These are phyloP conservation scores for Streptanthus diversifolius DNA, from an alignment of 345 rosid genomes.

Conservation along the genomic window DNA sequence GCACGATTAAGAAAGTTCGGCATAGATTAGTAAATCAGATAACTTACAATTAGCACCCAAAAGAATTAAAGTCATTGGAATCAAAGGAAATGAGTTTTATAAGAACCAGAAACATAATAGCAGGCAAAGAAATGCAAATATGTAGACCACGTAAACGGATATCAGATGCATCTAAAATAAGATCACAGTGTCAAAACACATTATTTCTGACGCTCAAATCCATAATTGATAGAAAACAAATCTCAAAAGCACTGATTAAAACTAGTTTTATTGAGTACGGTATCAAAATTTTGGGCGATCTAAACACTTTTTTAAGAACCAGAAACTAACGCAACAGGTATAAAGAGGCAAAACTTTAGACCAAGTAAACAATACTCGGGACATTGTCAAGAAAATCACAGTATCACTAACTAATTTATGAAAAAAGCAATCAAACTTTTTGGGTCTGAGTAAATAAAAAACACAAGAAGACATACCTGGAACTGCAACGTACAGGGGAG, in stretches of 20 bases:
- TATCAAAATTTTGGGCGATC: background rate
- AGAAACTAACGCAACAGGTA: background rate
- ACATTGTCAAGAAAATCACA: background rate
- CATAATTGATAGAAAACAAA: background rate
- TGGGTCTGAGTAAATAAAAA: background rate
- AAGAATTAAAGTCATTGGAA: background rate
- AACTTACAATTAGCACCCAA: background rate
- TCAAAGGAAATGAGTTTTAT: background rate
- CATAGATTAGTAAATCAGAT: background rate
- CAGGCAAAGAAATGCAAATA: background rate
- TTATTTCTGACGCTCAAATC: background rate
- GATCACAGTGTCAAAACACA: background rate
- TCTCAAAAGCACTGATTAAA: background rate
- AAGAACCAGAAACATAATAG: background rate
- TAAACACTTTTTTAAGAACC: background rate
- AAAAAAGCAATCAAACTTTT: background rate
- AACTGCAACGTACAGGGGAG: conserved; percentile 71
- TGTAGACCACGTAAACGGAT: background rate
- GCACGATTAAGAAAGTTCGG: background rate
- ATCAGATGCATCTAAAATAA: background rate
- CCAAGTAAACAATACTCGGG: background rate
- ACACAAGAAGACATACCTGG: conserved; percentile 57
- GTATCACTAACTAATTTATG: background rate
- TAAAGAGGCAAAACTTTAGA: background rate
- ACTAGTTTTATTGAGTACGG: background rate